These are phyloP conservation scores for Alliaria petiolata DNA, from an alignment of 345 rosid genomes.

Conservation along the genomic window DNA sequence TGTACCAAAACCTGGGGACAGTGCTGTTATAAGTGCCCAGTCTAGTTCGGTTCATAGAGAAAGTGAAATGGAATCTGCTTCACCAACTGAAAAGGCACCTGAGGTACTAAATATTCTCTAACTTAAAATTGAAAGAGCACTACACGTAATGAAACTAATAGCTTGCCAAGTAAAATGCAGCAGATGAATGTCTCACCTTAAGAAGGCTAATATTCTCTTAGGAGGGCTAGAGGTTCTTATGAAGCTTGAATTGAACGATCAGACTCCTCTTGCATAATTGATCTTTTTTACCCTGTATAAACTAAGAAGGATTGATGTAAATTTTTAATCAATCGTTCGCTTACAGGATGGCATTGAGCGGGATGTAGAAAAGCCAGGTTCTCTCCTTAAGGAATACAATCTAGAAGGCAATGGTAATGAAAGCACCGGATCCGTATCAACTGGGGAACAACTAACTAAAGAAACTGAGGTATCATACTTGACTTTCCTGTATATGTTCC, in stretches of 20 bases:
- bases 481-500: background rate
- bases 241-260: background rate
- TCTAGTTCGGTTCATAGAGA: slow-evolving; percentile 28
- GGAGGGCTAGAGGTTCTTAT: too few species aligned
- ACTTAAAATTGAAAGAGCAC: too few species aligned
- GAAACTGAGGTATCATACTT: slow-evolving; percentile 44
- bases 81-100: slow-evolving; percentile 17
- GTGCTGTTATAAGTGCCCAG: slow-evolving; percentile 26
- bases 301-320: background rate
- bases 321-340: background rate
- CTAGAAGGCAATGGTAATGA: slow-evolving; percentile 45
- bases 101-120: slow-evolving; percentile 15
- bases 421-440: slow-evolving; percentile 24
- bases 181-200: too few species aligned
- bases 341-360: slow-evolving; percentile 39
- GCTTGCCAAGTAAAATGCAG: too few species aligned
- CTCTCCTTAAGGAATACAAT: slow-evolving; percentile 78
- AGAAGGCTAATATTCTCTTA: background rate
- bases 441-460: slow-evolving; percentile 26
- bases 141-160: background rate
- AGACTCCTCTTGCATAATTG: background rate
- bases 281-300: background rate
- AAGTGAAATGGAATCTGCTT: slow-evolving; percentile 14
- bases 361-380: slow-evolving; percentile 33
- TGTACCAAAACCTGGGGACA: slow-evolving; percentile 36